Conservation (phyloP, 2,329 filamentous ascomycete species). For the Fusarium sp. region DNA sequence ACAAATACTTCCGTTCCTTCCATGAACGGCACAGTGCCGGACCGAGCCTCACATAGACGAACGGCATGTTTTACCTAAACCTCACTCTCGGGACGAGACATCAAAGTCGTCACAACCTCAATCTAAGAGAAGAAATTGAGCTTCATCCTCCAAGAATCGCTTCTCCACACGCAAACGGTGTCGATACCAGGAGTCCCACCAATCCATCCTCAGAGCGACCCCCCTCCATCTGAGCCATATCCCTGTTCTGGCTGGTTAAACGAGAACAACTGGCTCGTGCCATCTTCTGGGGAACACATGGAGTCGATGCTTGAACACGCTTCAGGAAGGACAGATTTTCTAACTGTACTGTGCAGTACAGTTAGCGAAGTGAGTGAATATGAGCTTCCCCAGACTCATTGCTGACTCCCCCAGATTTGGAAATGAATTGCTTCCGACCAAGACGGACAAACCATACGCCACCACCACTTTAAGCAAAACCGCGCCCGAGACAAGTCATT, state of each 20-base stretch:
- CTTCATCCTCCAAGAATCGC: constrained; percentile 27
- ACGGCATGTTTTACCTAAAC: constrained; percentile 24
- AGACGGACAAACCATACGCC: constrained; percentile 20
- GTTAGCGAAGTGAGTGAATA: background rate
- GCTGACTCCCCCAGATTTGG: constrained; percentile 22
- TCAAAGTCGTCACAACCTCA: constrained; percentile 8
- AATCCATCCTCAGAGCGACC: constrained; percentile 31
- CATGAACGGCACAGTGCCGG: constrained; percentile 15
- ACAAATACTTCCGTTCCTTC: constrained; percentile 22
- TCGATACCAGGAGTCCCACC: constrained; percentile 36
- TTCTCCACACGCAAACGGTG: constrained; percentile 41
- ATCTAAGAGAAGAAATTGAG: constrained; percentile 28
- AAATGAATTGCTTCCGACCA: constrained; percentile 21
- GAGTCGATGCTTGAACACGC: constrained; percentile 17
- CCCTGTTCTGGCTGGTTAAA: constrained; percentile 31
- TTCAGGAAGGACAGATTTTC: constrained; percentile 17
- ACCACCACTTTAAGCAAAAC: constrained; percentile 36
- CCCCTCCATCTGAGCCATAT: constrained; percentile 36
- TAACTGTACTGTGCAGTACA: background rate
- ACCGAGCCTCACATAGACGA: constrained; percentile 20
- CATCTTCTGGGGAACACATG: constrained; percentile 32
- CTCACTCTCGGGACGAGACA: constrained; percentile 8
- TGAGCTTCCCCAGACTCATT: constrained; percentile 28
- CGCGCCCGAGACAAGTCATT: constrained; percentile 27
- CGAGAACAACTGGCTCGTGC: constrained; percentile 41